phyloP scores from a whole-genome alignment of 768 basidiomycete genomes.

The Psilocybe cyanescens region DNA sequence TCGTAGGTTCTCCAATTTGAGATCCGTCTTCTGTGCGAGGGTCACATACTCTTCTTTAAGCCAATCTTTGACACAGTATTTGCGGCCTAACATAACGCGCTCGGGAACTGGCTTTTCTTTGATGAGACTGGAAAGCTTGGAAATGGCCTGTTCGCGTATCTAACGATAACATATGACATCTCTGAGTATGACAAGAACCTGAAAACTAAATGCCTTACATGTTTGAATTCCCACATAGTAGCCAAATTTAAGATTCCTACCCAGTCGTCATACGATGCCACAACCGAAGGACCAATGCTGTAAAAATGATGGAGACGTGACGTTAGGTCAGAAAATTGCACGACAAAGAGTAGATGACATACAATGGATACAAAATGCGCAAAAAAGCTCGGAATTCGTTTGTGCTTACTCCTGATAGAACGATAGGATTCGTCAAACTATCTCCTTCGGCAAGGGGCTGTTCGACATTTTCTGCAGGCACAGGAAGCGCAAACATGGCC shows the following conservation, averaged over 20 bases:
- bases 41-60: constrained; percentile 1
- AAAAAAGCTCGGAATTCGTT: constrained; percentile 6
- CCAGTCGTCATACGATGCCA: constrained; percentile 7
- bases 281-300: not conserved
- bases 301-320: too few species aligned
- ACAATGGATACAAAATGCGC: constrained; percentile 10
- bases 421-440: constrained; percentile 1
- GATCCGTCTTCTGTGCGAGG: not conserved
- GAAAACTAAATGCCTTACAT: not conserved
- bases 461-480: not conserved
- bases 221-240: constrained; percentile 11
- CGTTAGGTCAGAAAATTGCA: not conserved
- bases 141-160: constrained; percentile 9
- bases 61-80: constrained; percentile 3
- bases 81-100: constrained; percentile 1
- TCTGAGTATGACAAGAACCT: not conserved
- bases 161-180: not conserved
- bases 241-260: constrained; percentile 6
- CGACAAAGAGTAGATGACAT: not conserved
- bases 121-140: not conserved
- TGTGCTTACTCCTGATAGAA: not conserved
- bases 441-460: constrained; percentile 1
- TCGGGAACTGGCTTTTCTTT: not conserved
- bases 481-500: constrained; percentile 8
- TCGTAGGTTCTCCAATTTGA: not conserved